Conservation (phyloP, 2,329 filamentous ascomycete species). For the Phialophora verrucosa region DNA sequence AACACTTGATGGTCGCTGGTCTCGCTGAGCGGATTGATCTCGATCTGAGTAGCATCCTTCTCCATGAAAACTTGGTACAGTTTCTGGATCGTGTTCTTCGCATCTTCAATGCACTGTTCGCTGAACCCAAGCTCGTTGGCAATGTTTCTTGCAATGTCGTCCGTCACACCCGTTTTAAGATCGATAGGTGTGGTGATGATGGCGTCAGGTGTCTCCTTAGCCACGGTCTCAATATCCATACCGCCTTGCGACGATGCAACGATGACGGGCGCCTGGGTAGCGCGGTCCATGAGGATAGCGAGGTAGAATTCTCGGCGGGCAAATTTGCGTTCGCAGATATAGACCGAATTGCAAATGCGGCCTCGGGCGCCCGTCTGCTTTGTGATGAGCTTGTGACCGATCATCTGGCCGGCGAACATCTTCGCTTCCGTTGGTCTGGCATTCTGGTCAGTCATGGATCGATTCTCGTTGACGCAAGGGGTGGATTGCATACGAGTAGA, state of each 20-base stretch:
- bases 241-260: conserved; percentile 97
- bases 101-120: conserved; percentile 94
- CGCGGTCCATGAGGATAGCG: conserved; percentile 96
- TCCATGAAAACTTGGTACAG: conserved; percentile 99
- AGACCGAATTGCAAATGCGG: conserved; percentile 94
- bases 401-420: conserved; percentile 99
- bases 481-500: conserved; percentile 75
- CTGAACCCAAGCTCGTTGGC: conserved; percentile 94
- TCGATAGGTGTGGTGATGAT: conserved; percentile 93
- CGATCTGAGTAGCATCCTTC: conserved; percentile 98
- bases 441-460: conserved; percentile 24
- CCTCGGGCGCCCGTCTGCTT: conserved; percentile 97
- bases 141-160: conserved; percentile 90
- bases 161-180: conserved; percentile 93
- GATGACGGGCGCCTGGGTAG: conserved; percentile 88
- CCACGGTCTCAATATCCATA: conserved; percentile 98
- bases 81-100: conserved; percentile 96
- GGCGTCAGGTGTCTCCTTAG: conserved; percentile 95
- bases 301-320: conserved; percentile 99
- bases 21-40: conserved; percentile 99
- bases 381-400: conserved; percentile 98
- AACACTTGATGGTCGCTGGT: conserved; percentile 97
- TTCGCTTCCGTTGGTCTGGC: conserved; percentile 80
- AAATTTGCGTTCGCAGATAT: conserved; percentile 99
- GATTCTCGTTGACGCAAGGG: neutral